Percentiles rank a stretch among this genome's conserved stretches.
Conservation (phyloP, 371 early-diverging fungal species). For the Mucor irregularis region DNA sequence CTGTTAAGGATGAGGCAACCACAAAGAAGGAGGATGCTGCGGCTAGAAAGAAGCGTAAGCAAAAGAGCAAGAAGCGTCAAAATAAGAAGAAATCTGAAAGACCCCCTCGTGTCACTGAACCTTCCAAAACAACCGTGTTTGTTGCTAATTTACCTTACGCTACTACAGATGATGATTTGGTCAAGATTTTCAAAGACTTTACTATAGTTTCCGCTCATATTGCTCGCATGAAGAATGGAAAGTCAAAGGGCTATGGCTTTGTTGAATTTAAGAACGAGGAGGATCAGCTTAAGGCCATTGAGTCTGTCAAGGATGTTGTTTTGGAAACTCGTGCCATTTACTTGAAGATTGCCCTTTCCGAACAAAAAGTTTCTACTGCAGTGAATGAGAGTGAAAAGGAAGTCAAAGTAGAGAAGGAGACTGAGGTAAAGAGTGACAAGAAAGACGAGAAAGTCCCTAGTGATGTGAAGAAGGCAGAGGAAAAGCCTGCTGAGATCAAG, state of each 20-base stretch:
- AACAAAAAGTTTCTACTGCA: constrained; percentile 1
- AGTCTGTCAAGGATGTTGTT: constrained; percentile 56
- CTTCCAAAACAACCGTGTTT: constrained; percentile 83
- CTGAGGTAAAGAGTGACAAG: neutral
- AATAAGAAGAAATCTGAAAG: constrained; percentile 10
- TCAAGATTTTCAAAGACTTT: constrained; percentile 69
- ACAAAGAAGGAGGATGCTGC: neutral
- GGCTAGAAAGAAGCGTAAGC: constrained; percentile 6
- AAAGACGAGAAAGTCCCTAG: constrained; percentile 1
- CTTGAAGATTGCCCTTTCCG: constrained; percentile 77
- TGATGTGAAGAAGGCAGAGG: neutral
- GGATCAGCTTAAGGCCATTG: constrained; percentile 80
- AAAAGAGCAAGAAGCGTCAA: constrained; percentile 9
- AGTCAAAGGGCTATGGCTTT: constrained; percentile 92
- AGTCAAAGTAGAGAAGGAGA: constrained; percentile 4
- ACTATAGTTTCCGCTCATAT: constrained; percentile 78
- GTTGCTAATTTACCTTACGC: constrained; percentile 93
- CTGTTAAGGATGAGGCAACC: neutral
- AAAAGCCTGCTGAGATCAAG: neutral
- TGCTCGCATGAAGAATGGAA: constrained; percentile 57
- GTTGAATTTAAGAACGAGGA: constrained; percentile 77
- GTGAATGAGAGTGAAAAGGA: constrained; percentile 2
- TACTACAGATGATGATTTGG: constrained; percentile 75
- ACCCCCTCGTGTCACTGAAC: constrained; percentile 47
- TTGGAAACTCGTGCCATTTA: constrained; percentile 72